Percentiles rank a stretch among this genome's conserved stretches.
Conservation (phyloP, 805 yeast species). For the Yamadazyma tumulicola region DNA sequence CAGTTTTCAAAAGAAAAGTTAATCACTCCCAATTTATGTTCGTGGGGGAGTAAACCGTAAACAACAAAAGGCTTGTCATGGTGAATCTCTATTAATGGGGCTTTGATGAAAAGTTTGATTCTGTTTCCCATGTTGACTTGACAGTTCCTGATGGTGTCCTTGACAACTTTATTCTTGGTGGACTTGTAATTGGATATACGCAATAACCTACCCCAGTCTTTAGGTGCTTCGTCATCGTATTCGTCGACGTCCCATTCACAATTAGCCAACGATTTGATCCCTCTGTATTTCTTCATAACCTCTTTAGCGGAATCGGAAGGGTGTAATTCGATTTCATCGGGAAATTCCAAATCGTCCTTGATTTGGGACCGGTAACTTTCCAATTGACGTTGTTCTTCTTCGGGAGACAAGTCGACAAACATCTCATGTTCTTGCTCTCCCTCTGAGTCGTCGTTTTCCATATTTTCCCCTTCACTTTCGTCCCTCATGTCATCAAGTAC, state of each 20-base stretch:
- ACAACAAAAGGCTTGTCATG: conserved; percentile 49
- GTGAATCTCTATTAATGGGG: conserved; percentile 7
- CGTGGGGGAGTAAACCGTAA: conserved; percentile 78
- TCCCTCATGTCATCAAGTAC: conserved; percentile 13
- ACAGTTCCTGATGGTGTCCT: conserved; percentile 49
- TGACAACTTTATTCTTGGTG: conserved; percentile 63
- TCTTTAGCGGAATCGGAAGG: conserved; percentile 77
- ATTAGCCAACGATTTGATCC: conserved; percentile 75
- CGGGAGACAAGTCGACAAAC: conserved; percentile 71
- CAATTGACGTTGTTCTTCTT: conserved; percentile 80
- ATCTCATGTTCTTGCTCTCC: conserved; percentile 52
- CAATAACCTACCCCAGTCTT: conserved; percentile 70
- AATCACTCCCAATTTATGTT: conserved; percentile 79
- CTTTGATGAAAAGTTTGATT: conserved; percentile 54
- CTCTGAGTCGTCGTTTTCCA: conserved; percentile 12
- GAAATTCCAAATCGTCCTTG: conserved; percentile 86
- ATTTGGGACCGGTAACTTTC: conserved; percentile 63
- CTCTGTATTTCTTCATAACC: conserved; percentile 75
- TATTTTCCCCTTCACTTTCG: conserved; percentile 30
- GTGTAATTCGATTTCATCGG: conserved; percentile 86
- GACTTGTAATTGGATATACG: conserved; percentile 75
- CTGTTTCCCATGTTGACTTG: conserved; percentile 55
- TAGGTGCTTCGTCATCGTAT: conserved; percentile 69
- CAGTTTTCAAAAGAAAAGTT: conserved; percentile 81
- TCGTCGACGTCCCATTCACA: conserved; percentile 90